A percentile compares a stretch with the other conserved stretches of the same genome.
Conservation (phyloP, 176 grass and related monocot genomes). For the Cenchrus fungigraminus region DNA sequence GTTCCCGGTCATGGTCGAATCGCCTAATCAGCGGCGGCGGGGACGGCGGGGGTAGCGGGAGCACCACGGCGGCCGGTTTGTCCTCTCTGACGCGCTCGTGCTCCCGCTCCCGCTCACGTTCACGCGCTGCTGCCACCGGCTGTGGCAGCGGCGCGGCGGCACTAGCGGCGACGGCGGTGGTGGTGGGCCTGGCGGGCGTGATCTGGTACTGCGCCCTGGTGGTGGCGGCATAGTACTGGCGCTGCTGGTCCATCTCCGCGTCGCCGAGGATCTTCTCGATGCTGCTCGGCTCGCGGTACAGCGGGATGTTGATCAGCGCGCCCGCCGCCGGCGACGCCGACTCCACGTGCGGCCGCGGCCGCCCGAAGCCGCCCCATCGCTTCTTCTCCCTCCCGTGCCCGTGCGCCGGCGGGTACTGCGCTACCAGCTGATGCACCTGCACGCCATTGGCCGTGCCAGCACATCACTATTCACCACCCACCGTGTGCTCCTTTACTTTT, state of each 20-base stretch:
- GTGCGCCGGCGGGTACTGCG: slow-evolving; percentile 38
- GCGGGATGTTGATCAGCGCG: slow-evolving; percentile 69
- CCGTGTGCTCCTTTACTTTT: neutral
- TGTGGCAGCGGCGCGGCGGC: neutral
- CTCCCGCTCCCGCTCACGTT: slow-evolving; percentile 26
- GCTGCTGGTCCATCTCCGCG: slow-evolving; percentile 68
- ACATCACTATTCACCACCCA: neutral
- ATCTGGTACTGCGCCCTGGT: slow-evolving; percentile 61
- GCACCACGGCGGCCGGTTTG: slow-evolving; percentile 25
- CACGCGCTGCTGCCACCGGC: slow-evolving; percentile 19
- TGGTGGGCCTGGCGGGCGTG: slow-evolving; percentile 41
- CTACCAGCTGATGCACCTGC: slow-evolving; percentile 55
- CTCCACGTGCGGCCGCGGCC: slow-evolving; percentile 51
- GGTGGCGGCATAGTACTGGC: slow-evolving; percentile 46
- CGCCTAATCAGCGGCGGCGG: slow-evolving; percentile 57
- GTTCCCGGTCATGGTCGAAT: slow-evolving; percentile 60
- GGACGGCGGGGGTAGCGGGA: slow-evolving; percentile 54
- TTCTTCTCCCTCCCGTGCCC: slow-evolving; percentile 69
- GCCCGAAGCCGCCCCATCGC: slow-evolving; percentile 76
- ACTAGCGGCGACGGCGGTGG: neutral
- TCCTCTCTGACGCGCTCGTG: slow-evolving; percentile 19
- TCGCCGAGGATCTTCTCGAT: slow-evolving; percentile 96
- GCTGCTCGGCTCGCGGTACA: slow-evolving; percentile 95
- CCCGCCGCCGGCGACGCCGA: slow-evolving; percentile 38
- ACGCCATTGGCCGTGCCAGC: slow-evolving; percentile 24